Percentiles rank a stretch among this genome's conserved stretches.
Evolutionary conservation across 164 flowering plant species (phyloP).

Genomic region (Amborella trichopoda): DNA sequence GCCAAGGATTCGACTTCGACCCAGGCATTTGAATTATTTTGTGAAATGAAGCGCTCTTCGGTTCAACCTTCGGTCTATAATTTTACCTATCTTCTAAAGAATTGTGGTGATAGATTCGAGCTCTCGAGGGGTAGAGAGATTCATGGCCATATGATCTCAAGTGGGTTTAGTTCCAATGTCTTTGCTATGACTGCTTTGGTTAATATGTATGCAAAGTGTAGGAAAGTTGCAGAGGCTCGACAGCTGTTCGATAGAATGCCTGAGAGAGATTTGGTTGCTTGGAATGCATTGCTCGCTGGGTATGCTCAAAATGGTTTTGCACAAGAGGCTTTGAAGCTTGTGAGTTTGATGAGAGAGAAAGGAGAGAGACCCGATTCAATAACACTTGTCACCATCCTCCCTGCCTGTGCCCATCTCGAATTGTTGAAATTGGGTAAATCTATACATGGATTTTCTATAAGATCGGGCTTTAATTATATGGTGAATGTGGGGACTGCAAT

Average conservation of each 20-base stretch:
- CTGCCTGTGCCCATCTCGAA: slow-evolving; percentile 47
- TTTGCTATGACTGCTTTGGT: slow-evolving; percentile 66
- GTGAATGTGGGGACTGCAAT: slow-evolving; percentile 63
- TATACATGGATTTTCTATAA: slow-evolving; percentile 55
- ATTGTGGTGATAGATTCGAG: slow-evolving; percentile 48
- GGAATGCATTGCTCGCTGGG: slow-evolving; percentile 75
- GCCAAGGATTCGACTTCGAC: slow-evolving; percentile 29
- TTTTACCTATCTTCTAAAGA: slow-evolving; percentile 60
- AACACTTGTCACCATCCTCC: slow-evolving; percentile 54
- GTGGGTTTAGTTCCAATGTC: slow-evolving; percentile 42
- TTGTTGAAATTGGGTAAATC: slow-evolving; percentile 43
- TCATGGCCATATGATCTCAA: slow-evolving; percentile 46
- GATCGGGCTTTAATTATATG: slow-evolving; percentile 40
- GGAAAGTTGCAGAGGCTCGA: slow-evolving; percentile 41
- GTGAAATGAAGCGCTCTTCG: slow-evolving; percentile 41
- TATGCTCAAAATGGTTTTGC: slow-evolving; percentile 65
- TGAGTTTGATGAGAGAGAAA: slow-evolving; percentile 46
- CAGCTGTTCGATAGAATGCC: slow-evolving; percentile 88
- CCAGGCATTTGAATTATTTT: slow-evolving; percentile 35
- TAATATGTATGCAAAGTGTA: slow-evolving; percentile 78
- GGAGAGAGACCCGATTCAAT: slow-evolving; percentile 45
- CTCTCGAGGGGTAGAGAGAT: slow-evolving; percentile 53
- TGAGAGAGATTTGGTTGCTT: slow-evolving; percentile 60
- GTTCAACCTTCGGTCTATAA: slow-evolving; percentile 55
- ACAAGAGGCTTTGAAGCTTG: slow-evolving; percentile 41